Evolutionary conservation across 345 rosid genomes (phyloP).

Genomic region (Triadica sebifera): DNA sequence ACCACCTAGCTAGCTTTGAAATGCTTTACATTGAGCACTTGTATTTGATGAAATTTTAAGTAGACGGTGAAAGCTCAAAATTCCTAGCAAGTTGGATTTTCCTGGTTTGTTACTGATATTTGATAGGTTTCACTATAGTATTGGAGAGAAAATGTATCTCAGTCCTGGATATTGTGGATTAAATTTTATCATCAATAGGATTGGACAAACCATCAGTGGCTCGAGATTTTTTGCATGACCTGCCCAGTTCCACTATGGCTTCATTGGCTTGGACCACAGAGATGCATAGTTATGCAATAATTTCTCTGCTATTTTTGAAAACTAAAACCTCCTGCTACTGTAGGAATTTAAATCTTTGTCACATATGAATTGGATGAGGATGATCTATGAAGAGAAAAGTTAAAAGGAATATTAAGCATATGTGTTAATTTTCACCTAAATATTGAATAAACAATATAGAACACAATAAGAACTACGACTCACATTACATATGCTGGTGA

Average conservation of each 20-base stretch:
- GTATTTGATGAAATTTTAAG: neutral
- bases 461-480: too few relatives aligned
- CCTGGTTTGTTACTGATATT: neutral
- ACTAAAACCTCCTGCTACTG: neutral
- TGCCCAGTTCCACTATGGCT: too few relatives aligned
- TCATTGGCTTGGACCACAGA: neutral
- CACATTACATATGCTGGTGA: too few relatives aligned
- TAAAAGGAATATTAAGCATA: neutral
- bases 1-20: neutral
- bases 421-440: neutral
- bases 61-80: neutral
- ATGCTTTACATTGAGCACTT: neutral
- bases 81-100: neutral
- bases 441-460: too few relatives aligned
- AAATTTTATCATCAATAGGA: neutral
- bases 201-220: too few relatives aligned
- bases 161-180: neutral
- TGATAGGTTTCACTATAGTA: neutral
- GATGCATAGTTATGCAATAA: neutral
- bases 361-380: constrained; percentile 2
- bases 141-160: neutral
- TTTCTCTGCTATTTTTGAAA: neutral
- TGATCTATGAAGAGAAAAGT: neutral
- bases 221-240: too few relatives aligned
- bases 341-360: neutral